Evolutionary conservation across 208 protist species (phyloP), one percentile per base, ranked within the genome.

Genomic region (Crithidia expoeki): DNA sequence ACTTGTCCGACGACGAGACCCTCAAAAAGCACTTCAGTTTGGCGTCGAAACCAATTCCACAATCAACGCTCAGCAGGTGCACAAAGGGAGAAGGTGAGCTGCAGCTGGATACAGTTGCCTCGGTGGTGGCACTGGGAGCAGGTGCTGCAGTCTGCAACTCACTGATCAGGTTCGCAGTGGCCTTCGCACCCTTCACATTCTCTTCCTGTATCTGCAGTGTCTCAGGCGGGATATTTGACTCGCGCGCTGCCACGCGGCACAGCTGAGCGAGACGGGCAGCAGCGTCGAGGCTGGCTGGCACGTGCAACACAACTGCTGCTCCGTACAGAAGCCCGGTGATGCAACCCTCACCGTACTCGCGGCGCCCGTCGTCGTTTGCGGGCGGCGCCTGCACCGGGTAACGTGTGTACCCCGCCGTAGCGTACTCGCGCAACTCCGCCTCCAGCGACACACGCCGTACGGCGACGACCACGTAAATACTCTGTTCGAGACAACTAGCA

Each of bases 371-470:
- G 3, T 68, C 76, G 21, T 19, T 78, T 0, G 59, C 36, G 0
- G 70, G 71, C 11, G 69, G 76, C 0, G 68, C 64, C 0, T 23
- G 10, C 9, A 80, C 55, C 3, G 27, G 55, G 61, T 73, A 25
- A 6, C 72, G 75, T 6, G 14, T 47, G 44, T 76, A 80, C 14
- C 7, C 1, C 6, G 66, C 69, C 0, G 58, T 46, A 9, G 42
- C 65, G 69, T 80, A 76, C 40, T 86, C 68, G 6, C 60, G 33
- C n/a, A 68, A 59, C n/a, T 74, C 55, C 60, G 76, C 72, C 55
- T 82, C 76, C 3, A 86, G 25, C 21, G 80, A 74, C 14, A 58
- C 40, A 9, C 72, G 74, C 50, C 68, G 68, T 19, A 74, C 6
- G 17, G 59, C 56, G 0, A 79, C 16, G 0, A 86, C 4, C 4